Conservation (phyloP, 257 asterid genomes). For the Gynochthodes officinalis region DNA sequence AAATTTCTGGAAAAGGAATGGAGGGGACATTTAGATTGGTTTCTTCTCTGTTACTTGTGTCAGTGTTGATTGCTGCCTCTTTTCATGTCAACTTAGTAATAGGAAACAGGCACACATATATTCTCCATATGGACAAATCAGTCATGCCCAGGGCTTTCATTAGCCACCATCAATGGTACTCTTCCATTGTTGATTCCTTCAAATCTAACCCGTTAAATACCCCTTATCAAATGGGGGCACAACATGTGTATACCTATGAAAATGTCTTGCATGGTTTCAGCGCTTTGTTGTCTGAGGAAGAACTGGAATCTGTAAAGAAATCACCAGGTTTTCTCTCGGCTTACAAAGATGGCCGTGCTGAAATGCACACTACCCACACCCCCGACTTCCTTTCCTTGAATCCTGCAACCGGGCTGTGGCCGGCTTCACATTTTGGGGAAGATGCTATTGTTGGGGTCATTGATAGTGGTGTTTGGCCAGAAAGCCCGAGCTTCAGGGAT, state of each 20-base stretch:
- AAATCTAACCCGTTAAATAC: slow-evolving; percentile 9
- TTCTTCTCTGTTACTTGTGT: not conserved
- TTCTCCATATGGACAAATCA: slow-evolving; percentile 11
- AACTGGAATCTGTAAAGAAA: slow-evolving; percentile 23
- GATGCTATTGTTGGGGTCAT: not conserved
- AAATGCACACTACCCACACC: slow-evolving; percentile 43
- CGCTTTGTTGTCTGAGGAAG: slow-evolving; percentile 31
- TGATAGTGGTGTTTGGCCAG: too few relatives aligned
- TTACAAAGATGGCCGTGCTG: slow-evolving; percentile 27
- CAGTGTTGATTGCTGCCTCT: not conserved
- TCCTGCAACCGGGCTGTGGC: slow-evolving; percentile 30
- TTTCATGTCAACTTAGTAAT: not conserved
- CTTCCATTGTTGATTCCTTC: slow-evolving; percentile 14
- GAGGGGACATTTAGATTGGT: not conserved
- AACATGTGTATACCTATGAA: slow-evolving; percentile 27
- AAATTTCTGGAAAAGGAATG: not conserved
- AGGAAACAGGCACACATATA: not conserved
- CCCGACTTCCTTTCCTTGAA: slow-evolving; percentile 38
- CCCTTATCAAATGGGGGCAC: too few relatives aligned
- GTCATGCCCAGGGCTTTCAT: slow-evolving; percentile 7
- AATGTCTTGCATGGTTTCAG: slow-evolving; percentile 43
- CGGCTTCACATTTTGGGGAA: not conserved
- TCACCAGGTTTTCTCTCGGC: slow-evolving; percentile 39
- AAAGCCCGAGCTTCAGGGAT: too few relatives aligned
- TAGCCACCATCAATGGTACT: not conserved